A percentile compares a stretch with the other conserved stretches of the same genome.
Evolutionary conservation across 345 rosid genomes (phyloP).

Genomic region (Moringa oleifera): DNA sequence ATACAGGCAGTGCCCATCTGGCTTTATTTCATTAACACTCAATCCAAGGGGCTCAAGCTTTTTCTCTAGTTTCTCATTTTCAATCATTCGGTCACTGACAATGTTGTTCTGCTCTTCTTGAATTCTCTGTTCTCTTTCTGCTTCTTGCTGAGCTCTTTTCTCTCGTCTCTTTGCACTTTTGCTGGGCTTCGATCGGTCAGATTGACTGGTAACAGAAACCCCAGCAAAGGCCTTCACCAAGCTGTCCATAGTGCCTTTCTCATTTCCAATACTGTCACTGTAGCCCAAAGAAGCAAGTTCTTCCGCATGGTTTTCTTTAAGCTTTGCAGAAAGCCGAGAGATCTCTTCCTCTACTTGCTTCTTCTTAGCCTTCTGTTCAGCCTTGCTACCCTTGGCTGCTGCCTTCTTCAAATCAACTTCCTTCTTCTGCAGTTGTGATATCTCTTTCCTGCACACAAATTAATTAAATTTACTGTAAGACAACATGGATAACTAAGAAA

Average conservation of each 20-base stretch:
- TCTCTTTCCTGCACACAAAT: constrained; percentile 55
- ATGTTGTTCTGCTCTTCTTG: constrained; percentile 80
- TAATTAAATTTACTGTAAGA: constrained; percentile 1
- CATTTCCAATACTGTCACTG: constrained; percentile 35
- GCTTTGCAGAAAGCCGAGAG: constrained; percentile 55
- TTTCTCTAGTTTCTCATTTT: constrained; percentile 35
- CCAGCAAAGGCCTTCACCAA: constrained; percentile 87
- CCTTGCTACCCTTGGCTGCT: constrained; percentile 92
- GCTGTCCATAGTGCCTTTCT: constrained; percentile 58
- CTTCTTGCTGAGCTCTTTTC: constrained; percentile 89
- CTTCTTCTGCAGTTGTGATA: constrained; percentile 65
- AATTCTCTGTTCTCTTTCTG: constrained; percentile 83
- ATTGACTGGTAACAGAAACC: constrained; percentile 52
- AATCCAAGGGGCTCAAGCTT: constrained; percentile 60
- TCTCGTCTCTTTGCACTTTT: constrained; percentile 72
- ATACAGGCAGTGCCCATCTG: constrained; percentile 94
- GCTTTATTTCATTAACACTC: constrained; percentile 65
- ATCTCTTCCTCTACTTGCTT: constrained; percentile 91
- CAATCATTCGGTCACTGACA: constrained; percentile 64
- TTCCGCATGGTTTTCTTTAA: constrained; percentile 67
- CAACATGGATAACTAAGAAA: not conserved
- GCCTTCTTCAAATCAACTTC: constrained; percentile 81
- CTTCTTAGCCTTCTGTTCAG: constrained; percentile 96
- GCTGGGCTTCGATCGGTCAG: constrained; percentile 62
- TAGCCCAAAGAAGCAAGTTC: constrained; percentile 79